These are phyloP conservation scores for Juglanconis oblonga DNA, from an alignment of 2,329 filamentous ascomycete genomes.

Conservation along the genomic window DNA sequence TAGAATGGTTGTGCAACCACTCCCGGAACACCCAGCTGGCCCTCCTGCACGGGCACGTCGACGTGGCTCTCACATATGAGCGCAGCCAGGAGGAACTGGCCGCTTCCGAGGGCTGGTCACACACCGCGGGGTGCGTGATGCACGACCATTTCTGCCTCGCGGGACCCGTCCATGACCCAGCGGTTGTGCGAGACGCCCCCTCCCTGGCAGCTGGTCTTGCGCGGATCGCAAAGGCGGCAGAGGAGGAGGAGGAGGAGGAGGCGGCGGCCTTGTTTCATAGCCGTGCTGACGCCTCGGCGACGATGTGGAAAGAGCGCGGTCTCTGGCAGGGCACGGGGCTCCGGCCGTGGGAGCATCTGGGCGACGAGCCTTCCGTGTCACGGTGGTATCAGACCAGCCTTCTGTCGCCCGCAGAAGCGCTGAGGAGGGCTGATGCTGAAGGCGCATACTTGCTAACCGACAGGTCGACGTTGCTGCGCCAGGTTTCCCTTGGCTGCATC, in stretches of 20 bases:
- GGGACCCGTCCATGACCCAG: conserved; percentile 8
- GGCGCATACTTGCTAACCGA: conserved; percentile 16
- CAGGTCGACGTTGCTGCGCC: conserved; percentile 16
- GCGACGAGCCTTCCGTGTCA: neutral
- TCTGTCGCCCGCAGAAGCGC: conserved; percentile 10
- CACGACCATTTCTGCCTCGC: conserved; percentile 18
- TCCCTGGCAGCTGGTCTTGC: neutral
- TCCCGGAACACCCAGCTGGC: conserved; percentile 16
- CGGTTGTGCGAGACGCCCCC: neutral
- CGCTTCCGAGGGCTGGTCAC: conserved; percentile 15
- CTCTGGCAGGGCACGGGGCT: conserved; percentile 1
- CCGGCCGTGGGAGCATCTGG: conserved; percentile 4
- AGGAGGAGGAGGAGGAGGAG: too few relatives aligned
- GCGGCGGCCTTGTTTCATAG: conserved; percentile 7
- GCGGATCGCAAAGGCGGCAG: too few relatives aligned
- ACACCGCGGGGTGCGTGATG: conserved; percentile 10
- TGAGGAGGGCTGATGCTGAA: conserved; percentile 2
- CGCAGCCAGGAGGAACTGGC: conserved; percentile 13
- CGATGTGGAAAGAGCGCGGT: conserved; percentile 14
- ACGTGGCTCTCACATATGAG: conserved; percentile 16
- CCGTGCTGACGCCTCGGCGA: conserved; percentile 11
- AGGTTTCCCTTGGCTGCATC: conserved; percentile 6
- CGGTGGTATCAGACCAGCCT: conserved; percentile 11
- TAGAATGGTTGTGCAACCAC: conserved; percentile 15
- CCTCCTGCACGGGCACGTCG: conserved; percentile 11